Base-by-base conservation (phyloP, 1,284 basidiomycete species). In the Pseudozyma sp. region DNA sequence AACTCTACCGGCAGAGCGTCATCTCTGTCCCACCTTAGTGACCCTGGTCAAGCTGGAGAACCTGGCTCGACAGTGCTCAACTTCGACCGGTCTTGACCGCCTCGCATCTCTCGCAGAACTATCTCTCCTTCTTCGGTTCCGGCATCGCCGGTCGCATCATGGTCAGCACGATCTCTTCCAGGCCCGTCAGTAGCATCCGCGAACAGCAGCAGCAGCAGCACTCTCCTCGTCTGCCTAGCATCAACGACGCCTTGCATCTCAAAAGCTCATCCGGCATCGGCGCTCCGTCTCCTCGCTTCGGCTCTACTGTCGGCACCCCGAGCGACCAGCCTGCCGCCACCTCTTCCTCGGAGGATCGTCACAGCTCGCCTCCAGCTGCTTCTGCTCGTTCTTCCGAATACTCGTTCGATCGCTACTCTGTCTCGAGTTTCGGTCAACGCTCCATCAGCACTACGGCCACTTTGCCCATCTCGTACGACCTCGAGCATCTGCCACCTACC, bases 111-210 rank as follows among this genome's bases (percentile, higher is more conserved):
- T 19, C 31, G 8, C 29, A 33, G 11, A 31, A 6, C 37, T 3
- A 4, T 31, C 16, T 48, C 30, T 5, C 42, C 17, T 5, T 48
- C 17, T 14, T 48, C 33, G 14, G 29, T 11, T 46, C 67, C 61
- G 62, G 68, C 68, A 42, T 48, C n/a, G 70, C 65, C 65, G 70
- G 70, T 54, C 39, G 47, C 70, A 73, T 54, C 45, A 73, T 73
- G 70, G 61, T 64, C 65, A 54, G 42, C 40, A 60, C 70, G 49
- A 24, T 65, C 54, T 56, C 70, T 4, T 56, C 54, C 39, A 55
- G 65, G 17, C 70, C 70, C 49, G 49, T 61, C 65, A 73, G 70
- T 49, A 73, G 70, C 50, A 52, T 73, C 42, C 64, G 70, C 50
- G 65, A 68, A 48, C 65, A 57, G 40, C 65, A 63, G 54, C 24